Conservation (phyloP, 2,329 filamentous ascomycete species). For the Xylaria sp. region DNA sequence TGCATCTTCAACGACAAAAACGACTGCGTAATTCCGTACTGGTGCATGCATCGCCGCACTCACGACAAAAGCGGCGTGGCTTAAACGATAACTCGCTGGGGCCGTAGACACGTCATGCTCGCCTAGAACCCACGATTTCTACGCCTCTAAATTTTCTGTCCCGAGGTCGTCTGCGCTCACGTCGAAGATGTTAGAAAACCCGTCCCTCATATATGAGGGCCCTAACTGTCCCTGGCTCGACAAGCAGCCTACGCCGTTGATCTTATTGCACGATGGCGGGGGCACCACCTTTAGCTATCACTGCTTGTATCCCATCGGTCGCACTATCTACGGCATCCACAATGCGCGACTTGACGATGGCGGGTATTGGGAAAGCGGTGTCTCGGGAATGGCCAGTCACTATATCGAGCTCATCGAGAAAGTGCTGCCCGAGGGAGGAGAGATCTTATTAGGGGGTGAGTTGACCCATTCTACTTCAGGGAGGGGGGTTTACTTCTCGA, state of each 20-base stretch:
- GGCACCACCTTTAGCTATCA: slow-evolving; percentile 65
- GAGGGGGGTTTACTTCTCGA: not conserved
- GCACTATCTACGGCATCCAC: slow-evolving; percentile 58
- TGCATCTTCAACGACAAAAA: no score
- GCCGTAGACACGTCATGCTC: no score
- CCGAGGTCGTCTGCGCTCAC: no score
- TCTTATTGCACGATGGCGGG: slow-evolving; percentile 66
- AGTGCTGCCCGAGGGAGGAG: slow-evolving; percentile 44
- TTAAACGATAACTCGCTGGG: no score
- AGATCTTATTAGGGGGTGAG: slow-evolving; percentile 55
- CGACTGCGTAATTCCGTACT: no score
- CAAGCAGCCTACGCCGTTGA: slow-evolving; percentile 48
- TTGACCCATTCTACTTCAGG: no score
- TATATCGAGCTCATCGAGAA: slow-evolving; percentile 55
- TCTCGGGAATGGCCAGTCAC: slow-evolving; percentile 59
- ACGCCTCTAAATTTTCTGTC: no score
- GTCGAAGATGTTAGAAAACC: slow-evolving; percentile 34
- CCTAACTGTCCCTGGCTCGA: slow-evolving; percentile 22
- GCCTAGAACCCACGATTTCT: no score
- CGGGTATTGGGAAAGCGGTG: slow-evolving; percentile 55
- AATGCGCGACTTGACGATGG: slow-evolving; percentile 59
- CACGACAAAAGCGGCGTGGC: no score
- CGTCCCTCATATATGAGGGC: slow-evolving; percentile 39
- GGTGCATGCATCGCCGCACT: no score
- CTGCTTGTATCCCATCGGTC: slow-evolving; percentile 55